These are phyloP conservation scores for Trichophyton simii DNA, from an alignment of 2,329 filamentous ascomycete species.

Conservation along the genomic window DNA sequence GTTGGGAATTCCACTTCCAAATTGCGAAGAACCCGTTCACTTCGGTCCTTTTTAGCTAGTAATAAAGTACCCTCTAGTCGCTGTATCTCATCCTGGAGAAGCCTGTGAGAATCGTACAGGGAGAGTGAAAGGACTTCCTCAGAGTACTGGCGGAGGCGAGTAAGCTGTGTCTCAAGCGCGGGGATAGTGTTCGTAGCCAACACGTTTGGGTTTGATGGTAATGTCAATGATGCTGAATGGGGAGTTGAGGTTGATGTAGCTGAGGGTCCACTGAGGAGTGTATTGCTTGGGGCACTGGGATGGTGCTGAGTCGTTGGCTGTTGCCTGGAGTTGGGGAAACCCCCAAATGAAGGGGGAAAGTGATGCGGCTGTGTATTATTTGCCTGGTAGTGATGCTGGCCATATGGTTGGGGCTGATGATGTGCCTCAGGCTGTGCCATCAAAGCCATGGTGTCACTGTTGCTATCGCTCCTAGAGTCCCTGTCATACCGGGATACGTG, in stretches of 20 bases:
- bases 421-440: slow-evolving; percentile 4
- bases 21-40: slow-evolving; percentile 10
- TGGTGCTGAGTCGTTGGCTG: not conserved
- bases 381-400: not conserved
- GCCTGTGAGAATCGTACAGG: slow-evolving; percentile 17
- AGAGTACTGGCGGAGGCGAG: slow-evolving; percentile 16
- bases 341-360: not conserved
- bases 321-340: slow-evolving; percentile 4
- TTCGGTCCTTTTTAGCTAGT: slow-evolving; percentile 10
- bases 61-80: slow-evolving; percentile 12
- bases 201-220: slow-evolving; percentile 3
- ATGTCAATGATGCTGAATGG: not conserved
- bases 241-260: not conserved
- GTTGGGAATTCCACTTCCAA: slow-evolving; percentile 12
- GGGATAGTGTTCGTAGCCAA: slow-evolving; percentile 6
- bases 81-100: slow-evolving; percentile 15
- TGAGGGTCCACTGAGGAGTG: slow-evolving; percentile 8
- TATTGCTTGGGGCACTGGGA: not conserved
- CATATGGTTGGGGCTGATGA: not conserved
- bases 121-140: slow-evolving; percentile 18
- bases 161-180: slow-evolving; percentile 16
- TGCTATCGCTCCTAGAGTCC: slow-evolving; percentile 8
- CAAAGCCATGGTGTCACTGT: slow-evolving; percentile 2
- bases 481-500: not conserved
- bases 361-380: not conserved